These are phyloP conservation scores for Penicillium crystallinum DNA, from an alignment of 495 filamentous ascomycete species.

Conservation along the genomic window DNA sequence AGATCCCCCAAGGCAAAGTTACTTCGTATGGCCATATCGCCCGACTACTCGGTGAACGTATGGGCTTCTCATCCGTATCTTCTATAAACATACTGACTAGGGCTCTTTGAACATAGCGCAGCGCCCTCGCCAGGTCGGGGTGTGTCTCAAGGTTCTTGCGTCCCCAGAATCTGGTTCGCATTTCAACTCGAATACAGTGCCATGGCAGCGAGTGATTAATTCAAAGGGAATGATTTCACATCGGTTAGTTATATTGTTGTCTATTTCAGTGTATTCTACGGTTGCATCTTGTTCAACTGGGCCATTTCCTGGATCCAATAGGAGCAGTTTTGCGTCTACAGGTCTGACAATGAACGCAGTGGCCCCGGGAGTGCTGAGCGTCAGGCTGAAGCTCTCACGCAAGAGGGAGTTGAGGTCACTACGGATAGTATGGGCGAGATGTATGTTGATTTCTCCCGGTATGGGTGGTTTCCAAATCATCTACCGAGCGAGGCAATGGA, in stretches of 20 bases:
- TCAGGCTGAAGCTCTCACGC: conserved; percentile 61
- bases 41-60: conserved; percentile 70
- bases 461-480: conserved; percentile 70
- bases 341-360: conserved; percentile 33
- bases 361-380: conserved; percentile 62
- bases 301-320: background rate
- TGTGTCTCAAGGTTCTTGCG: conserved; percentile 82
- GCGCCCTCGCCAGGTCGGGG: conserved; percentile 76
- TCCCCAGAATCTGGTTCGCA: conserved; percentile 30
- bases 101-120: conserved; percentile 41
- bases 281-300: background rate
- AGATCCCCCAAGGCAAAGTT: conserved; percentile 77
- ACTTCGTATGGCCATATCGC: conserved; percentile 91
- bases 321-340: background rate
- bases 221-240: conserved; percentile 79
- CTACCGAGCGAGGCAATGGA: conserved; percentile 35
- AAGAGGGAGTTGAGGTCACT: conserved; percentile 65
- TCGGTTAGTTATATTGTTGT: too few relatives aligned
- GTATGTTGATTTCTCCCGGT: conserved; percentile 59
- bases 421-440: conserved; percentile 63
- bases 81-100: background rate
- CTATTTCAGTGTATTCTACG: background rate
- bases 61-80: background rate
- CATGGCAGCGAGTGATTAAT: conserved; percentile 93
- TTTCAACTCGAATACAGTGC: conserved; percentile 73